These are phyloP conservation scores for Heliosperma pusillum DNA, from an alignment of 148 eudicot species.

Conservation along the genomic window DNA sequence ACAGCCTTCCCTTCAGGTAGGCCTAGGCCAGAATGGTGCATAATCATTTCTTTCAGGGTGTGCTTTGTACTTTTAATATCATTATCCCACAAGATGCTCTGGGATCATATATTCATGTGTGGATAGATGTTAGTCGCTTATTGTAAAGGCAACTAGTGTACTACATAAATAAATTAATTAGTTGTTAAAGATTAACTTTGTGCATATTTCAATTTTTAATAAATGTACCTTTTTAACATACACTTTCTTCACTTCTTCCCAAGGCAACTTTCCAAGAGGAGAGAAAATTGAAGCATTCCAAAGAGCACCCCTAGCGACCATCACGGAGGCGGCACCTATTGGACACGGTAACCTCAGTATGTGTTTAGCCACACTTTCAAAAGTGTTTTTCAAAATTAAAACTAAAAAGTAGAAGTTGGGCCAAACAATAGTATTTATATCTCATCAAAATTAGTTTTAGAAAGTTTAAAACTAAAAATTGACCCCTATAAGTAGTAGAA, in stretches of 20 bases:
- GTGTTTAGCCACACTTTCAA: no score
- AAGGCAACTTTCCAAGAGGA: slow-evolving; percentile 58
- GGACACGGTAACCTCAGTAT: neutral
- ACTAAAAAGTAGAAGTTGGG: no score
- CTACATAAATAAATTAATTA: neutral
- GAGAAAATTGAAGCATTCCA: slow-evolving; percentile 92
- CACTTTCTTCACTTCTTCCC: slow-evolving; percentile 71
- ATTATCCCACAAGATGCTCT: slow-evolving; percentile 95
- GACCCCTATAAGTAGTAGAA: no score
- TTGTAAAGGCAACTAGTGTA: neutral
- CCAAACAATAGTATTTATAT: no score
- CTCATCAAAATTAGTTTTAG: no score
- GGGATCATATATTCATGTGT: slow-evolving; percentile 11
- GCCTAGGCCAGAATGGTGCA: slow-evolving; percentile 71
- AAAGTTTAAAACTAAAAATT: no score
- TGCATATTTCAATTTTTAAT: neutral
- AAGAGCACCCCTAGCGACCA: slow-evolving; percentile 94
- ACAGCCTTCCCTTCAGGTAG: slow-evolving; percentile 75
- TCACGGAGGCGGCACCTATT: slow-evolving; percentile 79
- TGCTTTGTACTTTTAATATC: slow-evolving; percentile 79
- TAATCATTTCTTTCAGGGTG: slow-evolving; percentile 83
- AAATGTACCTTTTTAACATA: slow-evolving; percentile 75
- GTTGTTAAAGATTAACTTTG: neutral
- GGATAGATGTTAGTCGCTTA: neutral
- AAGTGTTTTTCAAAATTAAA: no score